Percentiles rank a stretch among this genome's conserved stretches.
Evolutionary conservation across 257 asterid genomes (phyloP).

Genomic region (Nicotiana noctiflora): DNA sequence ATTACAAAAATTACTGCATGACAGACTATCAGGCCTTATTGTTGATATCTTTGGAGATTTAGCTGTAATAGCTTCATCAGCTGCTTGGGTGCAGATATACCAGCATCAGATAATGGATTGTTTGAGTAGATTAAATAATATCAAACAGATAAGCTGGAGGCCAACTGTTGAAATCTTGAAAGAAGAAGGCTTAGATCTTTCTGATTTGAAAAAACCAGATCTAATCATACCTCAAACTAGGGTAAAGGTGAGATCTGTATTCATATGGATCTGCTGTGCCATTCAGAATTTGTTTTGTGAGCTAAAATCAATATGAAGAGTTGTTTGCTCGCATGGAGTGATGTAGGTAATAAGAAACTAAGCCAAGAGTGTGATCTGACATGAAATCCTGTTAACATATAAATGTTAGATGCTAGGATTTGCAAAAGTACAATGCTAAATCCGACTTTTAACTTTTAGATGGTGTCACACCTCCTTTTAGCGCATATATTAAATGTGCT

Average conservation of each 20-base stretch:
- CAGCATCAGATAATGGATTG: slow-evolving; percentile 51
- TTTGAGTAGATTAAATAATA: slow-evolving; percentile 35
- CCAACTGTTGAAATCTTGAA: slow-evolving; percentile 78
- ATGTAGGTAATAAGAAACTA: slow-evolving; percentile 3
- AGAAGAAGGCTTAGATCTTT: slow-evolving; percentile 77
- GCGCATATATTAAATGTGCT: no score
- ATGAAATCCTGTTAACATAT: background rate
- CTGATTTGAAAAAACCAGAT: slow-evolving; percentile 38
- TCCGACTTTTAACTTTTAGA: background rate
- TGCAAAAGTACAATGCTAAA: background rate
- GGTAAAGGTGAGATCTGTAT: slow-evolving; percentile 46
- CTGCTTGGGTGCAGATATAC: slow-evolving; percentile 98
- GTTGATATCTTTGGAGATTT: slow-evolving; percentile 81
- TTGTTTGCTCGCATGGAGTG: background rate
- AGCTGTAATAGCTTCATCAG: slow-evolving; percentile 94
- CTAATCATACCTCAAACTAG: slow-evolving; percentile 35
- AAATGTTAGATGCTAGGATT: background rate
- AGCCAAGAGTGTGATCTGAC: background rate
- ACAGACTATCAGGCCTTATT: slow-evolving; percentile 91
- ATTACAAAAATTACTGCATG: background rate
- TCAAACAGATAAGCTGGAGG: slow-evolving; percentile 76
- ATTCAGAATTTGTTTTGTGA: background rate
- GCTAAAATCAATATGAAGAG: background rate
- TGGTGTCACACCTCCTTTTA: no score
- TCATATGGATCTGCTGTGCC: background rate